Evolutionary conservation across 345 rosid genomes (phyloP).

Genomic region (Eucalyptus cloeziana): DNA sequence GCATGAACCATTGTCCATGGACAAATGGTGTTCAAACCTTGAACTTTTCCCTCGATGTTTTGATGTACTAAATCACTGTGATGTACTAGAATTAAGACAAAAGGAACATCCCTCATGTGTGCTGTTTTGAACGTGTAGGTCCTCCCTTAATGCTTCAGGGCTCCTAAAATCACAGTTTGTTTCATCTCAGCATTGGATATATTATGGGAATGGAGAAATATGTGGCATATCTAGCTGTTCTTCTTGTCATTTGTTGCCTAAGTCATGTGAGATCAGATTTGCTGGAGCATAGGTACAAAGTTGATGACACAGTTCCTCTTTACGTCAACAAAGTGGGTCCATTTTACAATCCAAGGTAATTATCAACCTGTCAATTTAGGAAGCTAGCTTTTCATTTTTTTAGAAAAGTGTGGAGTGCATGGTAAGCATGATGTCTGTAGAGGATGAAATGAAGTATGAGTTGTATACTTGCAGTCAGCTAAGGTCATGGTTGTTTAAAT

Average conservation of each 20-base stretch:
- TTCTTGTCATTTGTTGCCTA: constrained; percentile 12
- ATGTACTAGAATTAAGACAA: not conserved
- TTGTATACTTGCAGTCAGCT: not conserved
- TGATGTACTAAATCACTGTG: not conserved
- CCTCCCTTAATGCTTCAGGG: not conserved
- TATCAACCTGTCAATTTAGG: not conserved
- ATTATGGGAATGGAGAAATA: not conserved
- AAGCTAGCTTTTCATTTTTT: not conserved
- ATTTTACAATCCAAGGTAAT: constrained; percentile 63
- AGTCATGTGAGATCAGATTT: constrained; percentile 40
- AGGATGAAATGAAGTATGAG: not conserved
- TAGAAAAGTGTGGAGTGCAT: not conserved
- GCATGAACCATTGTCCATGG: not conserved
- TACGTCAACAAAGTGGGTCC: constrained; percentile 76
- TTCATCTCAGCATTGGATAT: not conserved
- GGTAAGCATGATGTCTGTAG: not conserved
- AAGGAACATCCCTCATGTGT: not conserved
- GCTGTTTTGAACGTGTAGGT: not conserved
- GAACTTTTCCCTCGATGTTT: not conserved
- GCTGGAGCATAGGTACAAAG: constrained; percentile 52
- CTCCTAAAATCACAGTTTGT: not conserved
- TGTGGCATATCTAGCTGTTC: constrained; percentile 8
- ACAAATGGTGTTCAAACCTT: not conserved
- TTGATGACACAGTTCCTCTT: constrained; percentile 49
- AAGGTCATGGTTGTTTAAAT: not conserved